Evolutionary conservation across 768 basidiomycete genomes (phyloP).

Genomic region (Russula emetica): DNA sequence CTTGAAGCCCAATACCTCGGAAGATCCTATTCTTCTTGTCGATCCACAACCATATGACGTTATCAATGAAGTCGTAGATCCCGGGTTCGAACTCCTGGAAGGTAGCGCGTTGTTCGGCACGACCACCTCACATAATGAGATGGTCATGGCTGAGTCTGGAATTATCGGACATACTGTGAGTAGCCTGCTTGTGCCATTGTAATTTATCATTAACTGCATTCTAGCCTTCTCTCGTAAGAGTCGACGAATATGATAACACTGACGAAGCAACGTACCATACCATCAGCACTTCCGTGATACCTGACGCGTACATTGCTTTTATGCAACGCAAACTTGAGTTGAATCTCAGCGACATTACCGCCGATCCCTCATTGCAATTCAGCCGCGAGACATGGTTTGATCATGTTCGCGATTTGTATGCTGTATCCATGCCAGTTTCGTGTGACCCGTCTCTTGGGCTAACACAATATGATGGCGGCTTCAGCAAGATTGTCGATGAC

Average conservation of each 20-base stretch:
- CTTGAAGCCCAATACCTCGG: background rate
- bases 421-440: constrained; percentile 13
- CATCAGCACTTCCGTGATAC: background rate
- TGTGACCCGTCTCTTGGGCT: constrained; percentile 32
- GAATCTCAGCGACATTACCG: constrained; percentile 25
- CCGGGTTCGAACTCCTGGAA: background rate
- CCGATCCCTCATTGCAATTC: constrained; percentile 62
- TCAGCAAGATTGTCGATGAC: constrained; percentile 48
- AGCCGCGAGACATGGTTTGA: constrained; percentile 79
- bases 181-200: background rate
- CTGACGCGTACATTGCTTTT: background rate
- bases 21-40: background rate
- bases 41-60: background rate
- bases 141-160: background rate
- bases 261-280: background rate
- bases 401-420: constrained; percentile 55
- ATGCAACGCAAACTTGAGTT: constrained; percentile 14
- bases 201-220: background rate
- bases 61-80: background rate
- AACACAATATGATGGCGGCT: constrained; percentile 45
- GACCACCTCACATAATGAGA: background rate
- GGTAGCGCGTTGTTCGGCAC: background rate
- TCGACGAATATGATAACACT: background rate
- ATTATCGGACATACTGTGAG: constrained; percentile 3
- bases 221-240: constrained; percentile 1